These are phyloP conservation scores for Chenopodium quinoa DNA, from an alignment of 148 eudicot genomes.

Conservation along the genomic window DNA sequence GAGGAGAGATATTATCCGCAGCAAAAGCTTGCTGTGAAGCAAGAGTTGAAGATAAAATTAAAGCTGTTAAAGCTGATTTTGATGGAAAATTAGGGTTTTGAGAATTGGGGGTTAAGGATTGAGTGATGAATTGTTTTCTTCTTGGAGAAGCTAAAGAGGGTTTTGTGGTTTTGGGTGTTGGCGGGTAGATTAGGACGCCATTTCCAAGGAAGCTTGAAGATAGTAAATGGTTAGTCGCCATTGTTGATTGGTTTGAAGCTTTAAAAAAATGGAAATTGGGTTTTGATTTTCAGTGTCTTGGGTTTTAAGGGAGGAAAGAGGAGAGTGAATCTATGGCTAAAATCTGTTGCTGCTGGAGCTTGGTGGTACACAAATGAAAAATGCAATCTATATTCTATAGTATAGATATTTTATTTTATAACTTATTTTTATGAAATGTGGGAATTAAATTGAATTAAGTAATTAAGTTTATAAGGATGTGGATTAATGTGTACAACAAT, in stretches of 20 bases:
- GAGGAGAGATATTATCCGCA: conserved; percentile 33
- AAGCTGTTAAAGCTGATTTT: conserved; percentile 47
- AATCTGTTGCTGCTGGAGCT: conserved; percentile 10
- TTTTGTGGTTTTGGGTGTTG: conserved; percentile 45
- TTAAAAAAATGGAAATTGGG: not conserved
- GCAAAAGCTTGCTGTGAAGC: conserved; percentile 57
- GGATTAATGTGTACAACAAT: conserved; percentile 6
- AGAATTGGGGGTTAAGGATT: conserved; percentile 38
- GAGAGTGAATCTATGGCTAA: not conserved
- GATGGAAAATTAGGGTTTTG: conserved; percentile 24
- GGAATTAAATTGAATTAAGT: not conserved
- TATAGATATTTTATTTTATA: no score
- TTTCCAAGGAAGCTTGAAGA: conserved; percentile 50
- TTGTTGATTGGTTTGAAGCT: conserved; percentile 5
- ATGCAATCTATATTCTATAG: not conserved
- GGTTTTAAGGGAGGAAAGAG: not conserved
- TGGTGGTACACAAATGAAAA: conserved; percentile 17
- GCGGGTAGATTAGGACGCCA: conserved; percentile 41
- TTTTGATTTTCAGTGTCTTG: not conserved
- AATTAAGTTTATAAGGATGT: not conserved
- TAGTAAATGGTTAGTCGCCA: conserved; percentile 47
- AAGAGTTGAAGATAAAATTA: conserved; percentile 49
- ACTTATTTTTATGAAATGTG: not conserved
- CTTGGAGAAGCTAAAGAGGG: conserved; percentile 13
- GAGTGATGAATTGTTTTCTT: conserved; percentile 34